Conservation (phyloP, 345 rosid genomes). For the Balakata baccata region DNA sequence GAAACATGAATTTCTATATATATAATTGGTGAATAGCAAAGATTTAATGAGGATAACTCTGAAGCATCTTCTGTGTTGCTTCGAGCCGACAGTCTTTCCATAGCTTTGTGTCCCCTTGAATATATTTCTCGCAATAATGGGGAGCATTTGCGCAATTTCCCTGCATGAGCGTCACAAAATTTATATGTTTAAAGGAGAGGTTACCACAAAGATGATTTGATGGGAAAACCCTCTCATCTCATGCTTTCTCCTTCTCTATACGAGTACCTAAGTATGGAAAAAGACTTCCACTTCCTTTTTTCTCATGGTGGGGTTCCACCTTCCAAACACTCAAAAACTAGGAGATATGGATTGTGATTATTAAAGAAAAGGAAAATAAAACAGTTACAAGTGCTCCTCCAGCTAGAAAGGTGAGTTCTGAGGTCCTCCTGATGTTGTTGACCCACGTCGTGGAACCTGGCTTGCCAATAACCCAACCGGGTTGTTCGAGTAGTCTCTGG, state of each 20-base stretch:
- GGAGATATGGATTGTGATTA: slow-evolving; percentile 26
- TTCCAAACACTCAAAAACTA: slow-evolving; percentile 35
- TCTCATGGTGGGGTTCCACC: slow-evolving; percentile 41
- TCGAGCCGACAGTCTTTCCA: slow-evolving; percentile 46
- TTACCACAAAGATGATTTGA: slow-evolving; percentile 47
- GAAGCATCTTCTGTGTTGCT: slow-evolving; percentile 32
- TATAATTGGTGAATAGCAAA: not conserved
- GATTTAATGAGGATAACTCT: not conserved
- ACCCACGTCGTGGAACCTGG: slow-evolving; percentile 20
- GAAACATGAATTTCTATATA: too few species aligned
- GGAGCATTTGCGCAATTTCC: slow-evolving; percentile 29
- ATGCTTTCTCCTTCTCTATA: not conserved
- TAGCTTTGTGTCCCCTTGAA: slow-evolving; percentile 38
- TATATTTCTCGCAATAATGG: slow-evolving; percentile 52
- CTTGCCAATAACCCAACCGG: slow-evolving; percentile 28
- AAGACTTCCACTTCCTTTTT: slow-evolving; percentile 45
- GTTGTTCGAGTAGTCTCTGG: slow-evolving; percentile 6
- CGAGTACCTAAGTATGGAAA: slow-evolving; percentile 36
- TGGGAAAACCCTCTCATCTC: slow-evolving; percentile 16
- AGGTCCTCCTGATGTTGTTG: slow-evolving; percentile 34
- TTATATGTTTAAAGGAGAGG: slow-evolving; percentile 53
- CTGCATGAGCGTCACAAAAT: slow-evolving; percentile 47
- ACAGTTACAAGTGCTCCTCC: slow-evolving; percentile 34
- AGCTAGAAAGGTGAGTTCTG: slow-evolving; percentile 34
- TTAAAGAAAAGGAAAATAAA: not conserved